Conservation (phyloP, 768 basidiomycete genomes). For the Collybia sordida region DNA sequence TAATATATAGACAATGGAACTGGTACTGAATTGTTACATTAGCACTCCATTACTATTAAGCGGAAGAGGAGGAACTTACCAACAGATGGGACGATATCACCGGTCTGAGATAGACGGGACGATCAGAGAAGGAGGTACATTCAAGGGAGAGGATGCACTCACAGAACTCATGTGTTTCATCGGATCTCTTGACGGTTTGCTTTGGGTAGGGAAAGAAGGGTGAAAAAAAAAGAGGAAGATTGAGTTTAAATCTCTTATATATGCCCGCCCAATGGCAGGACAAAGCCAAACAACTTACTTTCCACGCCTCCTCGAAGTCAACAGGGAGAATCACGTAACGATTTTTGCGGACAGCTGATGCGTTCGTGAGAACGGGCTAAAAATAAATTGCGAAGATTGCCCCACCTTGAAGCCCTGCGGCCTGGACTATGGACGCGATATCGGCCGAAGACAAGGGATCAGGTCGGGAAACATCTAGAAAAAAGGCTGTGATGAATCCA, state of each 20-base stretch:
- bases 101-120: constrained; percentile 29
- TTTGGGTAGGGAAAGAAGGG: constrained; percentile 39
- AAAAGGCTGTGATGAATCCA: constrained; percentile 11
- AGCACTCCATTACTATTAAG: background rate
- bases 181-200: constrained; percentile 95
- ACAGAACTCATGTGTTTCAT: constrained; percentile 98
- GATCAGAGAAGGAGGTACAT: constrained; percentile 11
- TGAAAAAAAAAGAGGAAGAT: constrained; percentile 21
- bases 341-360: constrained; percentile 91
- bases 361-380: constrained; percentile 3
- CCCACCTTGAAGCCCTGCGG: constrained; percentile 92
- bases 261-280: constrained; percentile 32
- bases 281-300: constrained; percentile 75
- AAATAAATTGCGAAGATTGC: background rate
- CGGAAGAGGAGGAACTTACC: constrained; percentile 13
- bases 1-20: constrained; percentile 16
- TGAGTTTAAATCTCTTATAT: constrained; percentile 31
- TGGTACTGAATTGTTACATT: background rate
- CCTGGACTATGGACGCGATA: constrained; percentile 94
- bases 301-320: constrained; percentile 99
- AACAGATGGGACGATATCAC: constrained; percentile 25
- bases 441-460: constrained; percentile 95
- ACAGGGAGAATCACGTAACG: constrained; percentile 95
- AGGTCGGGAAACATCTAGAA: constrained; percentile 90
- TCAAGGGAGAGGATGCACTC: constrained; percentile 28